Percentiles rank a stretch among this genome's conserved stretches.
Evolutionary conservation across 2,329 filamentous ascomycete species (phyloP).

Genomic region (Metarhizium brunneum): DNA sequence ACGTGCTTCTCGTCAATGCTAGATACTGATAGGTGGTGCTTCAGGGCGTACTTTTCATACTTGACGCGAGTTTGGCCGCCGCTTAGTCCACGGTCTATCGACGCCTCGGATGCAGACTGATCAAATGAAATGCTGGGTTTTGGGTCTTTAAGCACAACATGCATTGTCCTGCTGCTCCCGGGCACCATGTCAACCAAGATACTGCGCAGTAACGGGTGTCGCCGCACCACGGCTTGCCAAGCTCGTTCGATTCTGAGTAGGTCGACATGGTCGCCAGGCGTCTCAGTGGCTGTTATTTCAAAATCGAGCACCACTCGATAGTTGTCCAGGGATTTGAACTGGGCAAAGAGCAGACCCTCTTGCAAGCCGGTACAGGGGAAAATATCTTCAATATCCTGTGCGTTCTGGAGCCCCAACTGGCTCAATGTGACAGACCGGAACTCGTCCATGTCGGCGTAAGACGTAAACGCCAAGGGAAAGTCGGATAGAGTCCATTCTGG

Average conservation of each 20-base stretch:
- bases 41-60: neutral
- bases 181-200: constrained; percentile 7
- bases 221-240: constrained; percentile 6
- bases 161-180: constrained; percentile 4
- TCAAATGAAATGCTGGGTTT: constrained; percentile 1
- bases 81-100: no score
- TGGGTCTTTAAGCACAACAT: constrained; percentile 5
- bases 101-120: neutral
- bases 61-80: neutral
- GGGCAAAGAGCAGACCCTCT: constrained; percentile 10
- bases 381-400: constrained; percentile 12
- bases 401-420: neutral
- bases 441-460: neutral
- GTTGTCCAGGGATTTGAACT: constrained; percentile 11
- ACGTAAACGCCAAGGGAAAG: neutral
- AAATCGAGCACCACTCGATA: constrained; percentile 10
- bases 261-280: constrained; percentile 1
- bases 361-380: constrained; percentile 14
- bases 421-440: constrained; percentile 6
- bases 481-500: neutral
- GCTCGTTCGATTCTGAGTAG: neutral
- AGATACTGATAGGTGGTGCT: neutral
- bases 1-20: neutral
- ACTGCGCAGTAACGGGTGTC: constrained; percentile 9
- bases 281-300: constrained; percentile 7